Evolutionary conservation across 768 basidiomycete species (phyloP).

Genomic region (Grammothele lineata): DNA sequence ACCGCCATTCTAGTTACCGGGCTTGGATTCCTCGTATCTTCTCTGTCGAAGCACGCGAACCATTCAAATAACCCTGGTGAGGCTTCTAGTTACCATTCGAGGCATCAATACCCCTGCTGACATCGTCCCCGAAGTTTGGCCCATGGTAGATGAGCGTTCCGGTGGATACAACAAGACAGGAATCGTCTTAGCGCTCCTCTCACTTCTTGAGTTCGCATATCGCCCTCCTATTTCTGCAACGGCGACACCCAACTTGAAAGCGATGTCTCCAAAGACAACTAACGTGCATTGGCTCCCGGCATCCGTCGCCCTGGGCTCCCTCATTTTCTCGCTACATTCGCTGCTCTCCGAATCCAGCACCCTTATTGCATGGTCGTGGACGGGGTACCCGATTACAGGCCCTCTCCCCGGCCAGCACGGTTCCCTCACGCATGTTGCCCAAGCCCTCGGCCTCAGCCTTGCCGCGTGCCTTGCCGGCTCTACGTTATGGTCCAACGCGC

Average conservation of each 20-base stretch:
- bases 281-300: conserved; percentile 31
- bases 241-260: too few relatives aligned
- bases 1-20: conserved; percentile 48
- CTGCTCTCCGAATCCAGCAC: conserved; percentile 74
- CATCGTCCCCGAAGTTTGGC: conserved; percentile 56
- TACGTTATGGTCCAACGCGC: conserved; percentile 9
- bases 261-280: not conserved
- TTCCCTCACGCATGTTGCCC: conserved; percentile 60
- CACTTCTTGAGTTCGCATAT: conserved; percentile 51
- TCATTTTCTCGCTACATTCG: conserved; percentile 70
- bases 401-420: conserved; percentile 71
- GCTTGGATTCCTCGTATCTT: conserved; percentile 61
- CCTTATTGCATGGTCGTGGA: conserved; percentile 85
- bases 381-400: conserved; percentile 73
- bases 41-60: conserved; percentile 72
- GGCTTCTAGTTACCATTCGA: not conserved
- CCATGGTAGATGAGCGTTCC: conserved; percentile 59
- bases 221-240: conserved; percentile 26
- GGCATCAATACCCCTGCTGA: too few relatives aligned
- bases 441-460: conserved; percentile 52
- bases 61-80: conserved; percentile 77
- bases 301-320: conserved; percentile 58
- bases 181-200: conserved; percentile 50
- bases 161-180: conserved; percentile 72
- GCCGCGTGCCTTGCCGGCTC: conserved; percentile 31